Conservation (phyloP, 352 stramenopile species). For the Globisporangium nagaii region DNA sequence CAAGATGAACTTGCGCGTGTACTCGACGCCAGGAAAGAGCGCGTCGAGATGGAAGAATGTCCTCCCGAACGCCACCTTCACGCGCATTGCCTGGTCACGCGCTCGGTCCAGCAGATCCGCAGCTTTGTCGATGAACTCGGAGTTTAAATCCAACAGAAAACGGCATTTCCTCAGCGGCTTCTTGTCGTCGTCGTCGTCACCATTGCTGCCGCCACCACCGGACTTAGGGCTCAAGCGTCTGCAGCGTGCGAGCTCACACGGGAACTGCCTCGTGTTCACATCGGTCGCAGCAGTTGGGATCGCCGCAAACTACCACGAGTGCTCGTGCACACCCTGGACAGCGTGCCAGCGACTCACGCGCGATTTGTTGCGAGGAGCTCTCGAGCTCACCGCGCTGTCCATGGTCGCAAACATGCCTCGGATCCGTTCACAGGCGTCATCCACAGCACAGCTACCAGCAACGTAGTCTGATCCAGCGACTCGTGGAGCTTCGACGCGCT, state of each 20-base stretch:
- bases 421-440: not conserved
- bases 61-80: not conserved
- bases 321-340: not conserved
- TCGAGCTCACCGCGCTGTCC: not conserved
- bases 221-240: not conserved
- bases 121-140: not conserved
- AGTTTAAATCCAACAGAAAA: not conserved
- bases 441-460: too few relatives aligned
- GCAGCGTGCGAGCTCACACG: not conserved
- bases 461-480: too few relatives aligned
- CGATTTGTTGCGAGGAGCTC: not conserved
- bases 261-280: not conserved
- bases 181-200: not conserved
- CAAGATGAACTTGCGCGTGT: not conserved
- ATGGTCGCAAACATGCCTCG: not conserved
- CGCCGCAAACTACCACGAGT: not conserved
- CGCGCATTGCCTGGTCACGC: not conserved
- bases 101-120: not conserved
- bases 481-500: not conserved
- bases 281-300: not conserved
- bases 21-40: not conserved
- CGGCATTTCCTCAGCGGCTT: not conserved
- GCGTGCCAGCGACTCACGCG: not conserved
- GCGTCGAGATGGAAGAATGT: not conserved
- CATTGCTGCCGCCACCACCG: too few relatives aligned